These are phyloP conservation scores for Kingdonia uniflora DNA, from an alignment of 164 flowering plant genomes.

Conservation along the genomic window DNA sequence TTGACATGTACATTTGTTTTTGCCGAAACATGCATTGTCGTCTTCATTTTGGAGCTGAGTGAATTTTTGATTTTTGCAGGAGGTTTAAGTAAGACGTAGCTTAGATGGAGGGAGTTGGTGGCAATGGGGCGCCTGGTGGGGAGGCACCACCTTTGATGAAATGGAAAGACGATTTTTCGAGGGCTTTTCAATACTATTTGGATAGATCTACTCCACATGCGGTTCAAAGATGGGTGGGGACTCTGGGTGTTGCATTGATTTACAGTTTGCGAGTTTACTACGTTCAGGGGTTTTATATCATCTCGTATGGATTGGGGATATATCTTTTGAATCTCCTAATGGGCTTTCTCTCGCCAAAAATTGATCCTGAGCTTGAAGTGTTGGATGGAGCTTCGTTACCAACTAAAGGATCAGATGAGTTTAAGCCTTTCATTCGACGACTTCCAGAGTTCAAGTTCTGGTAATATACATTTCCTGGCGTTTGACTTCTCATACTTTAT, in stretches of 20 bases:
- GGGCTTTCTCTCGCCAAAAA: slow-evolving; percentile 77
- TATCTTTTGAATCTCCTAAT: slow-evolving; percentile 70
- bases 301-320: slow-evolving; percentile 70
- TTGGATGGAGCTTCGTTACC: slow-evolving; percentile 72
- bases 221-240: slow-evolving; percentile 66
- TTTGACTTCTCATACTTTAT: too few relatives aligned
- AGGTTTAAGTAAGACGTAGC: too few relatives aligned
- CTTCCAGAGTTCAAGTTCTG: slow-evolving; percentile 93
- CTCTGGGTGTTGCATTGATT: slow-evolving; percentile 38
- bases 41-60: too few relatives aligned
- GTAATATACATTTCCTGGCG: too few relatives aligned
- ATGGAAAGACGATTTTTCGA: slow-evolving; percentile 54
- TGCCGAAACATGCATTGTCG: too few relatives aligned
- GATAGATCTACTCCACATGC: slow-evolving; percentile 68
- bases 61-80: too few relatives aligned
- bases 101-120: slow-evolving; percentile 42
- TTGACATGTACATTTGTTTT: too few relatives aligned
- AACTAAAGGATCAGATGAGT: slow-evolving; percentile 74
- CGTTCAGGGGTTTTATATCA: slow-evolving; percentile 68
- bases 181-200: slow-evolving; percentile 60
- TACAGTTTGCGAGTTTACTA: slow-evolving; percentile 58
- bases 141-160: slow-evolving; percentile 42
- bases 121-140: slow-evolving; percentile 17
- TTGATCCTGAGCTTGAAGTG: slow-evolving; percentile 69
- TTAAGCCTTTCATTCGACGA: slow-evolving; percentile 81